Evolutionary conservation across 2,329 filamentous ascomycete species (phyloP), one percentile per base, ranked within the genome.

Genomic region (Calonectria montana): DNA sequence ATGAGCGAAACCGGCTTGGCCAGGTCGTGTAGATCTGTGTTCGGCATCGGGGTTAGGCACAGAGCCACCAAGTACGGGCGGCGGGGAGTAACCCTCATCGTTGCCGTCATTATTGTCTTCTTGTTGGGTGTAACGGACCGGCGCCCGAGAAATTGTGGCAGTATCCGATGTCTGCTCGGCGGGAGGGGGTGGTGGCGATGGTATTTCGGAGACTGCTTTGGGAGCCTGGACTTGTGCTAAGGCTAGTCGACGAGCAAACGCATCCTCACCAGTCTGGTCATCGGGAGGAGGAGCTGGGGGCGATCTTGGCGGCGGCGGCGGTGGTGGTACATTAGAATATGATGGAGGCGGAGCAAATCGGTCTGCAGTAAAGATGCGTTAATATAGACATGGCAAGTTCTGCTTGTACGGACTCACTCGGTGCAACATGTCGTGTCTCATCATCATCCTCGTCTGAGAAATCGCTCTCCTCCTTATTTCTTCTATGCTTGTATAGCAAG

Each of bases 1-100:
- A 76, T 95, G 91, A 0, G 95, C 97, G 82, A 98, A 98, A 64
- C 93, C 94, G 75, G 92, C 90, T 82, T 97, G 94, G 18, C 95
- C 94, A 0, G 95, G 95, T 3, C 92, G 91, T 69, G 86, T 90
- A 48, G 92, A 92, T 43, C 90, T 90, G 59, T 70, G 73, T 18
- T 86, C 89, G 41, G 74, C 59, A 18, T 86, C 82, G 15, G 81
- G 79, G 41, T 84, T 82, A 76, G 85, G 83, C 25, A 80, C 82
- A 79, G 67, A 67, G 23, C 85, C 80, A 75, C 89, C 84, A 43
- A 88, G 86, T 78, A 89, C 85, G 9, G 89, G 87, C 9, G 87
- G 83, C 27, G 78, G 80, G 25, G 84, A 84, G 65, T 86, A 83
- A 75, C 83, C 80, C 41, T 86, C 83, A 73, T 87, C 84, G 53